phyloP scores from a whole-genome alignment of 2,329 filamentous ascomycete genomes.

The Emergomyces orientalis region DNA sequence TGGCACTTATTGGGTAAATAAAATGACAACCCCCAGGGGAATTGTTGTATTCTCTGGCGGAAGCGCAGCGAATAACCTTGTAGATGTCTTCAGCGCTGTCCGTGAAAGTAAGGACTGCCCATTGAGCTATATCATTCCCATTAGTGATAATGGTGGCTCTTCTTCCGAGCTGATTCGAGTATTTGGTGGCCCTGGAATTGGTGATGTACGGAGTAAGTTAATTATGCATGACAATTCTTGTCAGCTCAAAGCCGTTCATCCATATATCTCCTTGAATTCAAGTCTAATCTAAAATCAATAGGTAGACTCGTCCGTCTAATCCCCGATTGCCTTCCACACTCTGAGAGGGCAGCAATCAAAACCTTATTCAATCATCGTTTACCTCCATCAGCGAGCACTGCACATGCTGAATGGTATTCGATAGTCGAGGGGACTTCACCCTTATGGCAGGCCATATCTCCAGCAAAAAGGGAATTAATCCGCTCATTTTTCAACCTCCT shows the following conservation, averaged over 20 bases:
- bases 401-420: slow-evolving; percentile 73
- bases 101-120: slow-evolving; percentile 55
- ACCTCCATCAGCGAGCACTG: slow-evolving; percentile 49
- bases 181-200: slow-evolving; percentile 82
- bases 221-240: too few relatives aligned
- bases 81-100: slow-evolving; percentile 72
- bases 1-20: too few relatives aligned
- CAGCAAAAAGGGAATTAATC: slow-evolving; percentile 66
- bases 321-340: slow-evolving; percentile 51
- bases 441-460: slow-evolving; percentile 63
- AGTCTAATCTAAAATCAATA: slow-evolving; percentile 27
- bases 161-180: slow-evolving; percentile 90
- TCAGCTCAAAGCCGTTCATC: background rate
- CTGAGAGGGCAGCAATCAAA: slow-evolving; percentile 66
- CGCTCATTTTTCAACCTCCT: slow-evolving; percentile 67
- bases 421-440: slow-evolving; percentile 74
- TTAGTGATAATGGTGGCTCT: slow-evolving; percentile 91
- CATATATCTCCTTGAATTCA: background rate
- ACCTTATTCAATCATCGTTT: slow-evolving; percentile 81
- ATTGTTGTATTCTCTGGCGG: slow-evolving; percentile 86
- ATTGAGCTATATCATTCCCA: slow-evolving; percentile 82
- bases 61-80: slow-evolving; percentile 86
- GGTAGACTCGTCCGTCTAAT: slow-evolving; percentile 86
- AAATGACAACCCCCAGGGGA: slow-evolving; percentile 32
- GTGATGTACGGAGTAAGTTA: slow-evolving; percentile 61